phyloP scores from a whole-genome alignment of 129 eudicot species.

The Calendula officinalis region DNA sequence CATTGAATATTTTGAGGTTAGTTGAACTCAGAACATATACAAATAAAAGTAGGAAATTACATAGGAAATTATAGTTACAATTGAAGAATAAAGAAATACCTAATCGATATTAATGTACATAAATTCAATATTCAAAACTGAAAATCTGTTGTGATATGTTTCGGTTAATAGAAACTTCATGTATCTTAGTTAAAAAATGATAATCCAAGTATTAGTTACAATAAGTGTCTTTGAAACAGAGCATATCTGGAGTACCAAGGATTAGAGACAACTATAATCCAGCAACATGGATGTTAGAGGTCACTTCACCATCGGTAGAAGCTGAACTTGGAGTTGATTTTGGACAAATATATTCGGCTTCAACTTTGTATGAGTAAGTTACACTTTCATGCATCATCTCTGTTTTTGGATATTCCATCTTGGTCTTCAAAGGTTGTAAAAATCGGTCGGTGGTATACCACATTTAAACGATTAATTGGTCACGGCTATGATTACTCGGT shows the following conservation, averaged over 20 bases:
- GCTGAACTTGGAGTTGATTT: conserved; percentile 62
- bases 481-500: too few relatives aligned
- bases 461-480: too few relatives aligned
- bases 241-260: conserved; percentile 61
- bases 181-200: background rate
- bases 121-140: too few relatives aligned
- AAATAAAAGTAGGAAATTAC: background rate
- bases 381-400: background rate
- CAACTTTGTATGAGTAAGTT: conserved; percentile 55
- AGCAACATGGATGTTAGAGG: conserved; percentile 94
- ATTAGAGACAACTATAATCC: conserved; percentile 69
- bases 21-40: conserved; percentile 15
- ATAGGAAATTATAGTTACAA: too few relatives aligned
- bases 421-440: too few relatives aligned
- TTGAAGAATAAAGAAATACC: too few relatives aligned
- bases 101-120: too few relatives aligned
- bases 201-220: background rate
- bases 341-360: conserved; percentile 46
- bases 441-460: too few relatives aligned
- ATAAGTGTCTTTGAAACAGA: conserved; percentile 32
- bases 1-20: conserved; percentile 60
- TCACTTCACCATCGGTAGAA: conserved; percentile 62
- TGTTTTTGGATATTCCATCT: background rate
- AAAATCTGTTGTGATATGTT: too few relatives aligned
- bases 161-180: background rate